Evolutionary conservation across 352 stramenopile genomes (phyloP), one percentile per base, ranked within the genome.

Genomic region (Phytophthora macrochlamydospora): DNA sequence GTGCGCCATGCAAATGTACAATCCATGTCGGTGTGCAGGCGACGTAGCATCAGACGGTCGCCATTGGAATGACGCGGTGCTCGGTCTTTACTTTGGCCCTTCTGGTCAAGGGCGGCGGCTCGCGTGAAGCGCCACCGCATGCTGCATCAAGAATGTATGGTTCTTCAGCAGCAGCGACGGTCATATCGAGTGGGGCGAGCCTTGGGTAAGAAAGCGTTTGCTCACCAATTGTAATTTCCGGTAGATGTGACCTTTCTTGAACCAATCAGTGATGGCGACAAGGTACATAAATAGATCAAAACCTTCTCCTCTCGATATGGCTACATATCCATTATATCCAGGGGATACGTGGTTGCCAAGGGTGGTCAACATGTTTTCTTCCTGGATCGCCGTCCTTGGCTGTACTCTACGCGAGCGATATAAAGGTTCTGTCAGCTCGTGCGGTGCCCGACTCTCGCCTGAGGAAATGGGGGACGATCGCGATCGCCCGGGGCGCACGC

Each of bases 381-480:
- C 18, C 18, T 24, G 18, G 18, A 24, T 24, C 18, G 18, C 18
- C 18, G 18, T 24, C 18, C 18, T 24, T 24, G 18, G 18, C 18
- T 24, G 18, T 24, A 24, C 18, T 24, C 18, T 24, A 24, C 18
- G 18, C 18, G 18, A 24, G 18, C 18, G 18, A 24, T 24, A 24
- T 24, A 24, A 24, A 24, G 18, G 18, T 24, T 24, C n/a, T 28
- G 42, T 28, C 38, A 44, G 38, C 38, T 44, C 8, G 42, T 28
- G 42, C 42, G 35, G 35, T 40, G 35, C 35, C 6, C 33, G 50
- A 51, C 42, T 24, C 14, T 53, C 31, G 42, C 40, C 37, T 12
- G 24, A 48, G 56, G 45, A 62, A 64, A 51, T 37, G 57, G 50
- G 14, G 50, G 32, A 50, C 49, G 40, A 58, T 59, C 2, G 11